Evolutionary conservation across 768 basidiomycete genomes (phyloP).

Genomic region (Mycena olivaceomarginata): DNA sequence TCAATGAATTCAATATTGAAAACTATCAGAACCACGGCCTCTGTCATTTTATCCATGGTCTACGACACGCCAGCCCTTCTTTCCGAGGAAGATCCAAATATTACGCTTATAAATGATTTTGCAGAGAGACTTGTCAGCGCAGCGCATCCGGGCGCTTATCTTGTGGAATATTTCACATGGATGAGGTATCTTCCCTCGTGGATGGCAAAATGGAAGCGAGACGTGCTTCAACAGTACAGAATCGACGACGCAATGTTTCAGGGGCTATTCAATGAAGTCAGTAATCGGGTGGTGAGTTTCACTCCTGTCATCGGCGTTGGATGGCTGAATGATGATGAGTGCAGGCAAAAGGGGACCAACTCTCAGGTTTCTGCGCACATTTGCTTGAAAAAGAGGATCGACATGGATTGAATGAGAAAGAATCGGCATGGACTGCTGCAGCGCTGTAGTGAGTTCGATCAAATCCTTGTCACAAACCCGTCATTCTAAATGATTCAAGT

Average conservation of each 20-base stretch:
- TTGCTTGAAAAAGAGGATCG: constrained; percentile 35
- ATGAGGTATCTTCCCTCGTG: constrained; percentile 54
- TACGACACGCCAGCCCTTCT: constrained; percentile 40
- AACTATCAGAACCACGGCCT: constrained; percentile 32
- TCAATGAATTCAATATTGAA: constrained; percentile 26
- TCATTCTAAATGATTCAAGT: constrained; percentile 21
- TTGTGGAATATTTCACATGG: constrained; percentile 59
- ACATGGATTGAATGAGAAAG: constrained; percentile 31
- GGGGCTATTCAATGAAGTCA: constrained; percentile 32
- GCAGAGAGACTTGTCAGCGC: constrained; percentile 52
- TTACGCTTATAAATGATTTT: constrained; percentile 43
- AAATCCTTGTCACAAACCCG: neutral
- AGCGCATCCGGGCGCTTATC: constrained; percentile 55
- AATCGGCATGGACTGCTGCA: constrained; percentile 43
- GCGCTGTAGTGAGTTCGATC: constrained; percentile 32
- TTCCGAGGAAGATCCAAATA: constrained; percentile 36
- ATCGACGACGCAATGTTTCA: constrained; percentile 46
- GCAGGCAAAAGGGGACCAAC: constrained; percentile 35
- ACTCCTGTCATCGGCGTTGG: neutral
- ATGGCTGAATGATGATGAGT: neutral
- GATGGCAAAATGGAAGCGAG: constrained; percentile 38
- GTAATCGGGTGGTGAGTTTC: neutral
- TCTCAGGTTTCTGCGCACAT: constrained; percentile 27
- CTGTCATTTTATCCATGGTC: constrained; percentile 38
- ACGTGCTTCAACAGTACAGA: constrained; percentile 28